Base-by-base conservation (phyloP, 2,329 filamentous ascomycete genomes). In the Kalaharituber pfeilii region DNA sequence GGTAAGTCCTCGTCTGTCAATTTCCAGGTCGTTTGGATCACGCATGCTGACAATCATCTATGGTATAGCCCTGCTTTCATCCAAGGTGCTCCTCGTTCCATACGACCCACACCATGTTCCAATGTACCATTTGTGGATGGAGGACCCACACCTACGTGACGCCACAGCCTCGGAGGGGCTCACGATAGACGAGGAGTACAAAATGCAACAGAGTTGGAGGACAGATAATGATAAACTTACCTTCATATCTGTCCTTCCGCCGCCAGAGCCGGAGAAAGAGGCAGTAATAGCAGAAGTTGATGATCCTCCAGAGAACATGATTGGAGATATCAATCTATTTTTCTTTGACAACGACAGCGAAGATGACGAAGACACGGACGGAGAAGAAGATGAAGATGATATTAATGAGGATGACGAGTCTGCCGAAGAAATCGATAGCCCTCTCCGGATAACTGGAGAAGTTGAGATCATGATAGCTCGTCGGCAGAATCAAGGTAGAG, bases 111-210 rank as follows among this genome's bases (percentile, higher is more conserved):
- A 80, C 65, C 89, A 95, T 71, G 89, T 96, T 24, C 74, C 75
- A 15, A 80, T 75, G 33, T 95, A 95, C 66, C 86, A 94, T 66
- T 71, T 74, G 64, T 96, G 89, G 89, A 95, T 96, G 88, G 76
- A 88, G 71, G 81, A 91, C 64, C 56, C 84, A 80, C 76, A 79
- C 49, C 84, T 95, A 36, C 88, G 83, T 70, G 73, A 80, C 68
- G 82, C 84, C 53, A 96, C 89, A 0, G 87, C 89, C 1, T 95
- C 88, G 0, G 87, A 95, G 59, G 84, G 82, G 0, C 75, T 96
- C 51, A 80, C 77, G 0, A 72, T 95, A 0, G 73, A 78, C 0
- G 82, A 94, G 65, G 89, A 96, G 72, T 86, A 91, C 68, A 77
- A 79, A 50, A 96, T 95, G 80, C 89, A 95, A 68, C 70, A 71